A percentile compares a stretch with the other conserved stretches of the same genome.
Evolutionary conservation across 2,329 filamentous ascomycete genomes (phyloP).

Genomic region (Fusarium napiforme): DNA sequence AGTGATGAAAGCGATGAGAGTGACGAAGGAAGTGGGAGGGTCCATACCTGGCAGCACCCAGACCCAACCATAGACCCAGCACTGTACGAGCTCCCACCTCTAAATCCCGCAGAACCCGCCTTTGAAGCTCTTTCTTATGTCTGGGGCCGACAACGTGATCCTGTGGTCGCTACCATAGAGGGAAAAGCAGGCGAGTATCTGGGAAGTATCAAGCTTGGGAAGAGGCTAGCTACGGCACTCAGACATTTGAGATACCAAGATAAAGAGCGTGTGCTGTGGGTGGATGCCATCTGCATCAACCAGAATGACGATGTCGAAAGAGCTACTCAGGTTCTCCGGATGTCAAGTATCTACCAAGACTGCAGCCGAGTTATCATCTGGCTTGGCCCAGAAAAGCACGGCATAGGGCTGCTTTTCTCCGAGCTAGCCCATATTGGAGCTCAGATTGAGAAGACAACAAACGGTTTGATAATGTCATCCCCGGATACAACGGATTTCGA

Average conservation of each 20-base stretch:
- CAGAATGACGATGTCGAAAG: neutral
- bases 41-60: neutral
- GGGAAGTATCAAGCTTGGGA: neutral
- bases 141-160: neutral
- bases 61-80: neutral
- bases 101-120: neutral
- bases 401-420: neutral
- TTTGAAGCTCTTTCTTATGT: neutral
- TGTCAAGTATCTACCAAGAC: neutral
- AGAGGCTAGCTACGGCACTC: neutral
- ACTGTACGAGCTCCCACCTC: neutral
- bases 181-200: rapidly evolving
- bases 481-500: neutral
- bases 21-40: rapidly evolving
- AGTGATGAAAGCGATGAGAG: neutral
- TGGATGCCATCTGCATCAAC: neutral
- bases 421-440: neutral
- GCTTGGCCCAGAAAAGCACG: neutral
- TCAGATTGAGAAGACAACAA: neutral
- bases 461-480: rapidly evolving
- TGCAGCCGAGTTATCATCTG: neutral
- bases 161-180: neutral
- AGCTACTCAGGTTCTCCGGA: neutral
- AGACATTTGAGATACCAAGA: neutral
- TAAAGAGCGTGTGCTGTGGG: neutral